Evolutionary conservation across 768 basidiomycete species (phyloP).

Genomic region (Naganishia antarctica): DNA sequence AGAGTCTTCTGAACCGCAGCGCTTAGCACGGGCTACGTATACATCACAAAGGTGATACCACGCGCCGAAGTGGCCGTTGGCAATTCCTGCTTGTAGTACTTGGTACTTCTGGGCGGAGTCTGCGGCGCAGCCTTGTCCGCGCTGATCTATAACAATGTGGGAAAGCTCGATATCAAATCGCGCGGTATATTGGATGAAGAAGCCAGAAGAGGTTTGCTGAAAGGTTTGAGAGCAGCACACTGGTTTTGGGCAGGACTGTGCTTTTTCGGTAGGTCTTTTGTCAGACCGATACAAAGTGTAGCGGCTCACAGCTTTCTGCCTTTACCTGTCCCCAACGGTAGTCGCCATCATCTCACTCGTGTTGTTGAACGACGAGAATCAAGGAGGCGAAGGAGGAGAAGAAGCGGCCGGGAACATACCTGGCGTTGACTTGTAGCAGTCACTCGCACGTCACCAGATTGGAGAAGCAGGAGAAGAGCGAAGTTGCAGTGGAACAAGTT

Average conservation of each 20-base stretch:
- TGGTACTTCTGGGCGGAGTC: neutral
- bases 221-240: neutral
- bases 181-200: neutral
- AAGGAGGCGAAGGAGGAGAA: too few relatives aligned
- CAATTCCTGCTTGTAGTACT: neutral
- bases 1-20: neutral
- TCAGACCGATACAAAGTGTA: neutral
- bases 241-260: constrained; percentile 15
- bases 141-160: constrained; percentile 1
- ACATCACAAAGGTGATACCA: neutral
- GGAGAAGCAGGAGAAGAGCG: too few relatives aligned
- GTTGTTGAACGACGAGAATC: too few relatives aligned
- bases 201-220: neutral
- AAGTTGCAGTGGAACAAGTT: too few relatives aligned
- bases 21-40: neutral
- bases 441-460: too few relatives aligned
- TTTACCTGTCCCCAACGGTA: neutral
- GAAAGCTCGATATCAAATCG: neutral
- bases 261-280: neutral
- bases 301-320: neutral
- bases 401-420: too few relatives aligned
- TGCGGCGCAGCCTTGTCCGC: neutral
- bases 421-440: too few relatives aligned
- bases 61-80: neutral
- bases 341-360: too few relatives aligned